Evolutionary conservation across 2,329 filamentous ascomycete species (phyloP).

Genomic region (Claviceps capensis): DNA sequence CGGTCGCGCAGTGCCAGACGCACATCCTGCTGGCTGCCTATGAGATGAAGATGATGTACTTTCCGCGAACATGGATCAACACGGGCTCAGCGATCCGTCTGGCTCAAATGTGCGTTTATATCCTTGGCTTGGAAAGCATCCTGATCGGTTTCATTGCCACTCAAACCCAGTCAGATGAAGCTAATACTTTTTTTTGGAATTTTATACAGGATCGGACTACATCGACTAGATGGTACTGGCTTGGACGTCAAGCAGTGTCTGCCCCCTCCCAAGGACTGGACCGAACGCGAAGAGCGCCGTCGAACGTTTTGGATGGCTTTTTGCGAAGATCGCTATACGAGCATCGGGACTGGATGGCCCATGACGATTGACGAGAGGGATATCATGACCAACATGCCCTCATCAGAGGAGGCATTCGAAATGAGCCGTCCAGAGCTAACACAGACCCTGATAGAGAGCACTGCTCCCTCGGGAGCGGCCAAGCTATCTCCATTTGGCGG

Average conservation of each 20-base stretch:
- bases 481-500: conserved; percentile 67
- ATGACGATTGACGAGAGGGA: conserved; percentile 89
- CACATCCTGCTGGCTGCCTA: conserved; percentile 70
- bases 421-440: conserved; percentile 64
- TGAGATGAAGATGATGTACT: conserved; percentile 97
- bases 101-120: conserved; percentile 56
- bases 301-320: conserved; percentile 95
- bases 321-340: conserved; percentile 80
- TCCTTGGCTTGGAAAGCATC: neutral
- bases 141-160: conserved; percentile 9
- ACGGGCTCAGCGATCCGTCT: conserved; percentile 70
- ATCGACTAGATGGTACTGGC: conserved; percentile 69
- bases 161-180: too few species aligned
- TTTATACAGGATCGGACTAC: conserved; percentile 65
- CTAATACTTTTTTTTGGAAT: too few species aligned
- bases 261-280: conserved; percentile 80
- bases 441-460: conserved; percentile 53
- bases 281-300: conserved; percentile 78
- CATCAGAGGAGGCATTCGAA: conserved; percentile 73
- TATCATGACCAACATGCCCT: conserved; percentile 73
- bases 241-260: conserved; percentile 89
- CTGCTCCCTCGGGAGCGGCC: conserved; percentile 56
- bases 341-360: conserved; percentile 94
- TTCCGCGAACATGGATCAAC: conserved; percentile 89
- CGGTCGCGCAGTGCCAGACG: conserved; percentile 71